Evolutionary conservation across 1,139 yeast species (phyloP), one percentile per base, ranked within the genome.

Genomic region (Hemisphaericaspora xylofermentans): DNA sequence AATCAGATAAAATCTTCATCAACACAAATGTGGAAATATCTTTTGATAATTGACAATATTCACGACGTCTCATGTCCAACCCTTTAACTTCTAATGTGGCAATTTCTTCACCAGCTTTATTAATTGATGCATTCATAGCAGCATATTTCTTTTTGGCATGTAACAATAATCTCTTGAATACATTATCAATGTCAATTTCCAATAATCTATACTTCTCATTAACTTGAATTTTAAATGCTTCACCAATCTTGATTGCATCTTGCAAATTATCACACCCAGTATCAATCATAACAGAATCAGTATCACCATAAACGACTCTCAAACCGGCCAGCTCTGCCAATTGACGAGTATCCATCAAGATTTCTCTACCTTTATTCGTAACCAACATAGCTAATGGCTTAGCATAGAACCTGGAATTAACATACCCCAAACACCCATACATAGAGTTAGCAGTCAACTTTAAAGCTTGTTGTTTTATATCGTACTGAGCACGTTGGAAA

Each of bases 131-230:
- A 52, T 81, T 84, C 68, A 91, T 72, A 2, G 98, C 98, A 3
- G 99, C 99, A 60, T 94, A 94, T 66, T 94, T 94, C 80, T 94
- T 94, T 68, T 94, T 94, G n/a, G 96, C 89, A 60, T 89, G 96
- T 42, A 94, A 69, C 44, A 94, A 71, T 47, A 94, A 72, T 50
- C 91, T 80, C 56, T 87, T 86, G 66, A 88, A 94, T 2, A 89
- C 89, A 57, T 93, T 89, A 67, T 94, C 99, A 50, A 88, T 88
- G 58, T 94, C 99, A 58, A 94, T 88, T 59, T 94, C 99, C 57
- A 94, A 73, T 49, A 88, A 68, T 53, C 79, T 78, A 63, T 94
- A 94, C 42, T 95, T 76, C 56, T 89, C 95, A 61, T 94, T 94
- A 42, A 94, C 98, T 47, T 82, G 76, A 39, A 73, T 62, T 61